Percentiles rank a stretch among this genome's conserved stretches.
Conservation (phyloP, 441 rosid genomes). For the Jatropha multifida region DNA sequence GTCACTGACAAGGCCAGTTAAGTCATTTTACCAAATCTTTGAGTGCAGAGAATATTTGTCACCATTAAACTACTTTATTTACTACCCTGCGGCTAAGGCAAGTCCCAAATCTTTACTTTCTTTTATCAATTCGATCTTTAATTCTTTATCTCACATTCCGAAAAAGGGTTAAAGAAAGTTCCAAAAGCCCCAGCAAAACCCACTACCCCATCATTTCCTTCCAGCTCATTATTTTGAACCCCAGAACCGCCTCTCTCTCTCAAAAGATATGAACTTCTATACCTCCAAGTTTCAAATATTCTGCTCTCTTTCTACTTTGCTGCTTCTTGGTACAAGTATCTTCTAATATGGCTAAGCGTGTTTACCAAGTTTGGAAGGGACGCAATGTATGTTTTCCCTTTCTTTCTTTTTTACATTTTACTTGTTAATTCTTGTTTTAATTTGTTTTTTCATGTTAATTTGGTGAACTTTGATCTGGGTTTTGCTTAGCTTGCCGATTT, state of each 20-base stretch:
- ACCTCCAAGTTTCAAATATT: conserved; percentile 35
- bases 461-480: conserved; percentile 22
- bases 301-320: conserved; percentile 22
- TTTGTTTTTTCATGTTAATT: conserved; percentile 19
- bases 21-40: not conserved
- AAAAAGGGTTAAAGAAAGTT: conserved; percentile 15
- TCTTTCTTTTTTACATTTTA: not conserved
- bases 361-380: conserved; percentile 83
- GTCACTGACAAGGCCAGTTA: not conserved
- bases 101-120: not conserved
- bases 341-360: conserved; percentile 65
- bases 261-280: conserved; percentile 27
- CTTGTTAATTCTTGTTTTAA: conserved; percentile 8
- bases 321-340: conserved; percentile 18
- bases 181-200: conserved; percentile 16
- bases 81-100: not conserved
- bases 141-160: conserved; percentile 13
- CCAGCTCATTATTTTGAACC: conserved; percentile 24
- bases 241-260: conserved; percentile 22
- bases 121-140: not conserved
- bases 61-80: not conserved
- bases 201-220: conserved; percentile 23
- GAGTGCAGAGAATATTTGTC: not conserved
- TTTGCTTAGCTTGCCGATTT: conserved; percentile 4
- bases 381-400: conserved; percentile 54